Evolutionary conservation across 1,284 basidiomycete species (phyloP).

Genomic region (Pseudozyma sp.): DNA sequence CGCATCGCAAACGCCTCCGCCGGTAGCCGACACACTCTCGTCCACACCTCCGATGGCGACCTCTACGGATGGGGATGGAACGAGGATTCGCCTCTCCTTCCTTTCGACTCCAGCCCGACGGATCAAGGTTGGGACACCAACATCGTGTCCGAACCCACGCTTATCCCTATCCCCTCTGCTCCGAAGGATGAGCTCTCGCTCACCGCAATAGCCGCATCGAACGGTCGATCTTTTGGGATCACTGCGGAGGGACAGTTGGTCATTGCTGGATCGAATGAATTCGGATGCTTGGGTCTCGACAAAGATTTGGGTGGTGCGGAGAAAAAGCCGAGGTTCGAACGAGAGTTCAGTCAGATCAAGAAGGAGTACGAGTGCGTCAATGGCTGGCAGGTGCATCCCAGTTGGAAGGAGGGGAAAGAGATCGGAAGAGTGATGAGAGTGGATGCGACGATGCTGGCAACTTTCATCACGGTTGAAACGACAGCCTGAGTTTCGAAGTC

Average conservation of each 20-base stretch:
- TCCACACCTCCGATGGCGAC: constrained; percentile 20
- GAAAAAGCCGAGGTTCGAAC: constrained; percentile 17
- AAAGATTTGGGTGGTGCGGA: neutral
- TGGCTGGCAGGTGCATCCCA: constrained; percentile 20
- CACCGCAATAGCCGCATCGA: constrained; percentile 1
- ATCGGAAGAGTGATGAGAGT: constrained; percentile 10
- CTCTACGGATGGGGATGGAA: constrained; percentile 52
- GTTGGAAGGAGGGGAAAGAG: neutral
- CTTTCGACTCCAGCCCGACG: neutral
- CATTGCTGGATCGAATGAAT: constrained; percentile 23
- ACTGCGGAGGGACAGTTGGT: neutral
- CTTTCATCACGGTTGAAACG: constrained; percentile 15
- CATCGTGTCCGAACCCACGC: constrained; percentile 17
- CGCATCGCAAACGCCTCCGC: constrained; percentile 5
- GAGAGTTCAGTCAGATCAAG: constrained; percentile 34
- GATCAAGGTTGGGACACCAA: constrained; percentile 3
- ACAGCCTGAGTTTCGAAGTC: neutral
- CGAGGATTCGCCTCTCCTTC: constrained; percentile 15
- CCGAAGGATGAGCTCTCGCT: neutral
- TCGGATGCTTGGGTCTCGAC: constrained; percentile 10
- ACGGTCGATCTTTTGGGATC: constrained; percentile 13
- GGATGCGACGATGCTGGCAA: constrained; percentile 18
- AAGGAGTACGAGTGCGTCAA: constrained; percentile 27
- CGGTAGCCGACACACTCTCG: constrained; percentile 24
- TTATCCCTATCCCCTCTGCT: constrained; percentile 1